Base-by-base conservation (phyloP, 352 stramenopile genomes). In the Globisporangium carolinianum region DNA sequence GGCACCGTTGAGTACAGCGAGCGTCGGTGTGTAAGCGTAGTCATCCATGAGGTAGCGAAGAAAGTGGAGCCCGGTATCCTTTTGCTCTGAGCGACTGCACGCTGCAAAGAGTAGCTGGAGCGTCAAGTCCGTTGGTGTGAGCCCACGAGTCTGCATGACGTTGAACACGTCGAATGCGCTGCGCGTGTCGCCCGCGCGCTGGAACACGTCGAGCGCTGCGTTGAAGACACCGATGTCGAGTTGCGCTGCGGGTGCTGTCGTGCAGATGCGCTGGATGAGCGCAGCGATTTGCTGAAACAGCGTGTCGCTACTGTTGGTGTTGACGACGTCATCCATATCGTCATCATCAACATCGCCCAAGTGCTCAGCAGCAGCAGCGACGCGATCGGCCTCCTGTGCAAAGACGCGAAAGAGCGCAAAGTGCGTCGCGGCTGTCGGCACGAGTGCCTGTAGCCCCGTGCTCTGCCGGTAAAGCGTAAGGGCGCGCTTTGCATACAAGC, bases 181-280 rank as follows among this genome's bases (percentile, higher is more conserved):
- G 12, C 83, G 63, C 6, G 74, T 62, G 11, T 88, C 68, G n/a
- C 72, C 71, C n/a, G 73, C 57, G 12, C 60, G 69, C 14, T 84
- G 69, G 24, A 83, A 83, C 51, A 72, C 87, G 53, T 88, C 79
- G 45, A 92, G 74, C 2, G 68, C 79, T 32, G 79, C 73, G 56
- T 90, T 90, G 39, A 83, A 79, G 35, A 89, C 82, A 15, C 69
- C 71, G 12, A 68, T 50, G 15, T 84, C 69, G 18, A 92, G 47
- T 14, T 60, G 63, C 11, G 62, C 37, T 5, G 60, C 8, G 0
- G 74, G 68, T 9, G 73, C 72, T 15, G 79, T 67, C 32, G 55
- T 63, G 37, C 79, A 92, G 7, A 79, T 73, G 6, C 56, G 67
- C 37, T 72, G 71, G 45, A 92, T 71, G 41, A 81, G 61, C 49